A percentile compares a stretch with the other conserved stretches of the same genome.
phyloP scores from a whole-genome alignment of 192 early-diverging fungal species.

The Anaeromyces robustus region DNA sequence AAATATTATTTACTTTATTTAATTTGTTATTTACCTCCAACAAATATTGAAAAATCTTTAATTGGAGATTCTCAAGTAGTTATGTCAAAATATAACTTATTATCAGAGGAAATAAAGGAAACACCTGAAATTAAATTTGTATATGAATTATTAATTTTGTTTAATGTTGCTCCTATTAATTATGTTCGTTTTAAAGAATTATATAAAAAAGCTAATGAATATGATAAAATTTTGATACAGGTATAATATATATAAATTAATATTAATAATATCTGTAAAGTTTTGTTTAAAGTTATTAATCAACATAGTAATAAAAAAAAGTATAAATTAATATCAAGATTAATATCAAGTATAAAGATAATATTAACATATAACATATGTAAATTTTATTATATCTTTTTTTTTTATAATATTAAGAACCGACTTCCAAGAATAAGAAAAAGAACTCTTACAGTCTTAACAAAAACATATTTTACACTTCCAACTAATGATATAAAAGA shows the following conservation, averaged over 20 bases:
- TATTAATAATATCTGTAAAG: no score
- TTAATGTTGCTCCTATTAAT: neutral
- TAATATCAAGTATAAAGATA: no score
- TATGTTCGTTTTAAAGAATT: neutral
- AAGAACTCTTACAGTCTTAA: neutral
- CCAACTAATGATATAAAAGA: neutral
- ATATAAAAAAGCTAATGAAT: neutral
- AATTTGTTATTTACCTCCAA: neutral
- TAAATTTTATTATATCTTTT: no score
- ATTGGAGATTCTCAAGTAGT: neutral
- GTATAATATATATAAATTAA: no score
- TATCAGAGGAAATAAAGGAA: neutral
- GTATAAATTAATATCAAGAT: no score
- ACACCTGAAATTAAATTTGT: neutral
- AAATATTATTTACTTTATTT: neutral
- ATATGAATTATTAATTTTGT: neutral
- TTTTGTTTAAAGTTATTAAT: no score
- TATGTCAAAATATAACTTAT: neutral
- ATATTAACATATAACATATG: no score
- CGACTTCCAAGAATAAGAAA: neutral
- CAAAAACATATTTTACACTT: neutral
- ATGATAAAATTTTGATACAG: neutral
- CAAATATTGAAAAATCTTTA: neutral
- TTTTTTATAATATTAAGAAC: neutral
- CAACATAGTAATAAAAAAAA: no score